Evolutionary conservation across 148 eudicot genomes (phyloP), one percentile per base, ranked within the genome.

Genomic region (Rheum nobile): DNA sequence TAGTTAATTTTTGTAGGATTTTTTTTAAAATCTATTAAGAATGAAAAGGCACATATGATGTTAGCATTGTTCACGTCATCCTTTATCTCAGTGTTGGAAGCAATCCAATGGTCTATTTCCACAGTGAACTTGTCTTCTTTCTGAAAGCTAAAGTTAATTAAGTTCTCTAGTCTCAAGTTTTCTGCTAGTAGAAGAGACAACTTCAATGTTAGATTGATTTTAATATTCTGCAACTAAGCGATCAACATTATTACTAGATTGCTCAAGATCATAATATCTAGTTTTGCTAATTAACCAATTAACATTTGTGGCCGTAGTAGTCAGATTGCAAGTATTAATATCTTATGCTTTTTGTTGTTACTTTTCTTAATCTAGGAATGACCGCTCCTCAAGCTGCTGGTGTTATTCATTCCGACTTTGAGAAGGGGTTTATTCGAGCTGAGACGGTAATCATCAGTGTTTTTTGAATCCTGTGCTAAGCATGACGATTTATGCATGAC

Each of bases 341-440:
- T 41, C 50, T 21, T 32, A 31, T 39, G 31, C 32, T 13, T 16
- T 71, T 21, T 65, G 28, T 61, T 61, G n/a, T 3, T 59, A 26
- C 22, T 41, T 35, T 9, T 22, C 29, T 71, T 41, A 24, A 71
- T 32, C 38, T 70, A 95, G 98, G 98, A 78, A 91, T 91, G 98
- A 91, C 98, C 71, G 98, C 97, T 80, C 98, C 97, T 78, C 97
- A 95, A 88, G 98, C 98, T 75, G 98, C 98, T 83, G 98, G 97
- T 68, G 97, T 95, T 74, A 95, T 95, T 72, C 98, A 95, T 86
- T 88, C 98, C n/a, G 98, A 95, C 82, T 95, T 95, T 79, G 97
- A 95, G 82, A 95, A 89, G 77, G 98, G 98, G 74, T 95, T 91
- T 77, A 94, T 94, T 75, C 86, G 98, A 79, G 98, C 98, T 75